A percentile compares a stretch with the other conserved stretches of the same genome.
These are phyloP conservation scores for Leptosphaerulina australis DNA, from an alignment of 2,329 filamentous ascomycete species.

Conservation along the genomic window DNA sequence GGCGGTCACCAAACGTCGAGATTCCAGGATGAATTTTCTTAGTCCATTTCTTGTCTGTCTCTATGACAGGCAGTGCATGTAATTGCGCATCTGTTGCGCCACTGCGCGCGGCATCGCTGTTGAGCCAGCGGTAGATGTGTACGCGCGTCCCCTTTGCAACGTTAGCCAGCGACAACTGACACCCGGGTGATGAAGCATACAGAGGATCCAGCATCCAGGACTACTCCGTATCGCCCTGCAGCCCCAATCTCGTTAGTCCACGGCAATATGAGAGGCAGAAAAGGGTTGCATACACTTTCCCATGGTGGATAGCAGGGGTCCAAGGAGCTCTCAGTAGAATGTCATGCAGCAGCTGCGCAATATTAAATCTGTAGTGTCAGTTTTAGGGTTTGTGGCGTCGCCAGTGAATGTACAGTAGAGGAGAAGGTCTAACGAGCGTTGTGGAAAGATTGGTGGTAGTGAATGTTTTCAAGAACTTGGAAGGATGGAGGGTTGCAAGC, in stretches of 20 bases:
- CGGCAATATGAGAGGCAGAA: conserved; percentile 17
- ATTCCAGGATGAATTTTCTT: conserved; percentile 91
- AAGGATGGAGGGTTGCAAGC: not conserved
- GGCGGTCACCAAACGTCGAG: conserved; percentile 83
- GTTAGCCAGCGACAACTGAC: conserved; percentile 24
- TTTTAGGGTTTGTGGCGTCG: conserved; percentile 8
- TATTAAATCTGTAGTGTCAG: not conserved
- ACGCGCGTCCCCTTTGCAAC: conserved; percentile 75
- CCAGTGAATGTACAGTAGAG: conserved; percentile 1
- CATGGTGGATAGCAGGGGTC: conserved; percentile 41
- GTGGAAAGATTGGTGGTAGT: conserved; percentile 1
- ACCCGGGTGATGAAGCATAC: conserved; percentile 48
- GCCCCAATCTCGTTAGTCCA: conserved; percentile 32
- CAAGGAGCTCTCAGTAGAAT: conserved; percentile 22
- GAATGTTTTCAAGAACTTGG: not conserved
- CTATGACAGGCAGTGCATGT: conserved; percentile 75
- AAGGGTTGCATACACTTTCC: conserved; percentile 50
- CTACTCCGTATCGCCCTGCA: conserved; percentile 79
- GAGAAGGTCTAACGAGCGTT: conserved; percentile 8
- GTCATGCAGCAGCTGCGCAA: conserved; percentile 37
- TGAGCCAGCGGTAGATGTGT: conserved; percentile 93
- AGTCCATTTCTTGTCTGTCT: conserved; percentile 84
- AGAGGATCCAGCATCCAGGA: conserved; percentile 96
- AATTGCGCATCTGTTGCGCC: conserved; percentile 66
- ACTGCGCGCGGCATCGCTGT: conserved; percentile 70